phyloP scores from a whole-genome alignment of 2,329 filamentous ascomycete genomes.

The Orbilia ellipsospora region DNA sequence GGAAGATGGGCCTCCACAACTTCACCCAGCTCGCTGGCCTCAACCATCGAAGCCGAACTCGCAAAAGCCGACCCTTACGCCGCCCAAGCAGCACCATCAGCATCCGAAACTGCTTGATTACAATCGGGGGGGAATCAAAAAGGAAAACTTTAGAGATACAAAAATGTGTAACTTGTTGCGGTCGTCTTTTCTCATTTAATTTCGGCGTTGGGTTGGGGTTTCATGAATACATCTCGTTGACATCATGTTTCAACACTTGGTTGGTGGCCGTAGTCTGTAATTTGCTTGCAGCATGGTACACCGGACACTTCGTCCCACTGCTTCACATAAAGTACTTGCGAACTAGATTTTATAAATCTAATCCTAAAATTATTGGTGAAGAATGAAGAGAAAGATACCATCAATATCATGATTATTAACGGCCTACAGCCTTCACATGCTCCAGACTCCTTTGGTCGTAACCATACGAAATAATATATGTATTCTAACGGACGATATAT shows the following conservation, averaged over 20 bases:
- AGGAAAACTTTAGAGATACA: too few relatives aligned
- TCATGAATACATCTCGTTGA: background rate
- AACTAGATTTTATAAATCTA: too few relatives aligned
- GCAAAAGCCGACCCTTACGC: conserved; percentile 64
- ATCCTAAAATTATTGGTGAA: too few relatives aligned
- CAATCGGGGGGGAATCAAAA: background rate
- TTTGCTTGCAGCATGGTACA: too few relatives aligned
- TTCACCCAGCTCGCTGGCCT: conserved; percentile 84
- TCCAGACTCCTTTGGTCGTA: background rate
- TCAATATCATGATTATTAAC: background rate
- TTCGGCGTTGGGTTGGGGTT: background rate
- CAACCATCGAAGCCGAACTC: conserved; percentile 78
- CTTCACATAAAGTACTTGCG: too few relatives aligned
- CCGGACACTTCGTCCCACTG: too few relatives aligned
- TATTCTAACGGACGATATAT: background rate
- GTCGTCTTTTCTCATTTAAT: background rate
- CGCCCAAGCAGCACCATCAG: background rate
- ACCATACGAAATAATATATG: background rate
- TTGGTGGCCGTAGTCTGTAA: too few relatives aligned
- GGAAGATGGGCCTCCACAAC: conserved; percentile 86
- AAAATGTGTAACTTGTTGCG: too few relatives aligned
- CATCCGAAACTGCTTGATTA: background rate
- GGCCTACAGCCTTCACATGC: background rate
- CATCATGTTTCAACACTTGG: background rate
- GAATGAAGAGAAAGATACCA: background rate